Evolutionary conservation across 495 filamentous ascomycete species (phyloP).

Genomic region (Penicillium tannophilum): DNA sequence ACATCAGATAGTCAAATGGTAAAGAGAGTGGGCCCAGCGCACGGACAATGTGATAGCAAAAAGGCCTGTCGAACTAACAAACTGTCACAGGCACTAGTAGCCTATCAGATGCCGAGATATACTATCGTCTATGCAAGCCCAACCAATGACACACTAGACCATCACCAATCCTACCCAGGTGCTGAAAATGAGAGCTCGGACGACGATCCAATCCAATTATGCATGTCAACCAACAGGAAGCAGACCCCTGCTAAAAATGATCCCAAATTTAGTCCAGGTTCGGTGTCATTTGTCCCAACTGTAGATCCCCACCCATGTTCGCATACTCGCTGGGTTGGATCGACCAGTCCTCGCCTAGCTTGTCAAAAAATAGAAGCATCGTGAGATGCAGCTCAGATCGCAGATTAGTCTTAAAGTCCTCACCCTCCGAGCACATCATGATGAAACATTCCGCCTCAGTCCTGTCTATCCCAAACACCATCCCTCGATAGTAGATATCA

Average conservation of each 20-base stretch:
- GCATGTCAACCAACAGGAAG: slow-evolving; percentile 2
- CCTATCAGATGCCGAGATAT: slow-evolving; percentile 1
- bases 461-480: neutral
- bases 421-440: neutral
- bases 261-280: slow-evolving; percentile 14
- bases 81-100: neutral
- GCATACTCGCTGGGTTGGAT: slow-evolving; percentile 8
- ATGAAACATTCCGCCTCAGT: slow-evolving; percentile 1
- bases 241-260: slow-evolving; percentile 1
- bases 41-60: slow-evolving; percentile 11
- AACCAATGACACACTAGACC: neutral
- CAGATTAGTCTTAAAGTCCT: slow-evolving; percentile 1
- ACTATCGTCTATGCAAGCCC: neutral
- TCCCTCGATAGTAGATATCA: neutral
- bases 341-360: slow-evolving; percentile 1
- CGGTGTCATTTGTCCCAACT: neutral
- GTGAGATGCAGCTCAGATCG: neutral
- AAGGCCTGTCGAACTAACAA: slow-evolving; percentile 3
- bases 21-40: neutral
- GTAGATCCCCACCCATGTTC: slow-evolving; percentile 10
- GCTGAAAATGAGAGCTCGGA: neutral
- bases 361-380: slow-evolving; percentile 17
- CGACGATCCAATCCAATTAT: slow-evolving; percentile 3
- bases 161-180: slow-evolving; percentile 5
- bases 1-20: neutral